Base-by-base conservation (phyloP, 2,329 filamentous ascomycete genomes). In the Colletotrichum simmondsii region DNA sequence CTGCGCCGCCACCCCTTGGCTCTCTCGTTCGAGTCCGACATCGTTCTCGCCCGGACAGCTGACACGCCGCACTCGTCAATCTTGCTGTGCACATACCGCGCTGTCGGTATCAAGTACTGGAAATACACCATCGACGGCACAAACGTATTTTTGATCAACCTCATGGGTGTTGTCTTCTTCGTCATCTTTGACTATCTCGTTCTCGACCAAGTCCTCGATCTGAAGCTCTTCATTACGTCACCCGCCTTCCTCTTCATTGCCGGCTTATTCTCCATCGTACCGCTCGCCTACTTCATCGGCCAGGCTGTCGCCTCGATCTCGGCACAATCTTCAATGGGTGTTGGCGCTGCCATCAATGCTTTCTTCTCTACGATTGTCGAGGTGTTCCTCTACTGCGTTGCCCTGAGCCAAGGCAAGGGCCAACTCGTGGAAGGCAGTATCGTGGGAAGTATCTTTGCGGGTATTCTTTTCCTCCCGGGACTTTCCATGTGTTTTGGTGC, bases 401-500 rank as follows among this genome's bases (percentile, higher is more conserved):
- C 97, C 19, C 88, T 99, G 57, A 94, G 92, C 26, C 93, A 99
- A 82, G 97, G 97, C 75, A 99, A 99, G 82, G 93, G 93, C 2
- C 92, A 93, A 78, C 90, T 99, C 37, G 97, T 99, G 1, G 97
- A 99, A 82, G 97, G 97, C 62, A 98, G 95, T 83, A 95, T 99
- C 77, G 94, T 99, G 73, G 97, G 97, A 74, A 99, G 97, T 82
- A 98, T 99, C 74, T 98, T 99, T 81, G 96, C 96, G 4, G 97
- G 97, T 85, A 94, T 99, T 57, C 88, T 99, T 16, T 97, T 99
- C 81, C 87, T 99, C 58, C 97, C 97, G 0, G 97, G 97, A 1
- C 82, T 99, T 42, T 98, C 96, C 71, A 99, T 99, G 97, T 99
- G 97, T 83, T 99, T 98, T 79, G 97, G 97, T 57, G 97, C 97